These are phyloP conservation scores for Blastosporella zonata DNA, from an alignment of 1,284 basidiomycete genomes.

Conservation along the genomic window DNA sequence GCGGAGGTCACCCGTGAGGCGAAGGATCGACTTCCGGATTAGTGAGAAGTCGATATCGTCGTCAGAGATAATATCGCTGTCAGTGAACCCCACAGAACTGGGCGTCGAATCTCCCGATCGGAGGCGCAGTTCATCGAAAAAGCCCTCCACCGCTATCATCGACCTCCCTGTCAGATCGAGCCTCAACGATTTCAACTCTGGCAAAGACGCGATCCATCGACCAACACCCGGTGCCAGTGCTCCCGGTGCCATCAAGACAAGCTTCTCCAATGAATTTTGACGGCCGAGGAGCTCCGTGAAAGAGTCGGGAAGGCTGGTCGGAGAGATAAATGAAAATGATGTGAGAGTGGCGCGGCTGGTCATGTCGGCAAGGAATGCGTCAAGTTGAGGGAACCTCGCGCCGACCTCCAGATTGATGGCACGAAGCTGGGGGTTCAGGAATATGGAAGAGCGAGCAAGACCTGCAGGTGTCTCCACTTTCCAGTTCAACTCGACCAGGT, in stretches of 20 bases:
- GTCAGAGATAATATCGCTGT: slow-evolving; percentile 72
- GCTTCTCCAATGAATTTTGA: slow-evolving; percentile 57
- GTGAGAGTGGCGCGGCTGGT: slow-evolving; percentile 57
- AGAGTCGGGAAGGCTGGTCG: slow-evolving; percentile 63
- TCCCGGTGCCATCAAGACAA: slow-evolving; percentile 67
- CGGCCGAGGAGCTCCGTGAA: slow-evolving; percentile 61
- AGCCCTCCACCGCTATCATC: slow-evolving; percentile 65
- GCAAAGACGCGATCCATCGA: slow-evolving; percentile 61
- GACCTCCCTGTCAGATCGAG: slow-evolving; percentile 69
- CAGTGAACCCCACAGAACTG: slow-evolving; percentile 58
- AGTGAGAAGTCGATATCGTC: slow-evolving; percentile 72
- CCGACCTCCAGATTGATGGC: slow-evolving; percentile 60
- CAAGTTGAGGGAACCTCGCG: slow-evolving; percentile 52
- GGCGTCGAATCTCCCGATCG: slow-evolving; percentile 68
- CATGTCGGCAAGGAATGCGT: slow-evolving; percentile 59
- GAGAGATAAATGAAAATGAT: slow-evolving; percentile 65
- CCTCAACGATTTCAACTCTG: slow-evolving; percentile 56
- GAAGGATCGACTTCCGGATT: slow-evolving; percentile 61
- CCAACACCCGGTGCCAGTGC: slow-evolving; percentile 65
- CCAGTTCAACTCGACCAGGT: slow-evolving; percentile 67
- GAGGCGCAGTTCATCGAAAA: slow-evolving; percentile 65
- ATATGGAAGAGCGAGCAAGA: slow-evolving; percentile 59
- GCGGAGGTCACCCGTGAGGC: slow-evolving; percentile 50
- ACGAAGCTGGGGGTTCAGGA: slow-evolving; percentile 60
- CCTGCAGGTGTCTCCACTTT: slow-evolving; percentile 62